Evolutionary conservation across 495 filamentous ascomycete species (phyloP), one percentile per base, ranked within the genome.

Genomic region (Aspergillus indologenus): DNA sequence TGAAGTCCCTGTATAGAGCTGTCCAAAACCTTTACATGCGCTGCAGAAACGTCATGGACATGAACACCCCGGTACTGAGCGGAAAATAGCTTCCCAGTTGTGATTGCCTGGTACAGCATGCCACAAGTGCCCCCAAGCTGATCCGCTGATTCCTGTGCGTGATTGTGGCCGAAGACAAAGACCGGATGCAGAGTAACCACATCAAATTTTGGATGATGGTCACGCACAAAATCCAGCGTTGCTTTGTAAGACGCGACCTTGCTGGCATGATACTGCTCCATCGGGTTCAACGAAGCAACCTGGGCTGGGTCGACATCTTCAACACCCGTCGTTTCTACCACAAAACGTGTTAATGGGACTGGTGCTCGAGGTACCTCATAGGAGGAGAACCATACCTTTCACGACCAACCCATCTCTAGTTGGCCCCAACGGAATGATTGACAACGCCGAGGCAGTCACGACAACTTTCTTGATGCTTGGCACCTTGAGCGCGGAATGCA

Each of bases 381-480:
- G n/a, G n/a, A 1, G 3, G 15, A 2, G 21, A 31, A 18, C 18
- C 45, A 19, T 26, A 43, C 45, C 19, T 7, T 12, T 29, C 8
- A 45, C 1, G 2, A 60, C 21, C 1, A 18, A 45, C n/a, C 51
- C 54, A 3, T 23, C 17, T 0, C 24, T 11, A 2, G 54, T 3
- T 0, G n/a, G 26, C 21, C 40, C 47, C 20, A 53, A 61, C 6
- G 71, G 65, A 9, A 70, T 56, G 22, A 78, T 58, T 1, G 72
- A 68, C 3, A 70, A 58, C 9, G 69, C 56, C 5, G 79, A 82
- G 3, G 73, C 74, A 5, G 75, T 75, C 31, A 81, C 69, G 15
- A 79, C 68, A 5, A 81, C 64, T 12, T 75, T 65, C 59, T 77
- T 66, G 24, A 80, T 67, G 8, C 66, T 62, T 5, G 65, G 52